Evolutionary conservation across 2,329 filamentous ascomycete genomes (phyloP).

Genomic region (Mycosphaerella sp.): DNA sequence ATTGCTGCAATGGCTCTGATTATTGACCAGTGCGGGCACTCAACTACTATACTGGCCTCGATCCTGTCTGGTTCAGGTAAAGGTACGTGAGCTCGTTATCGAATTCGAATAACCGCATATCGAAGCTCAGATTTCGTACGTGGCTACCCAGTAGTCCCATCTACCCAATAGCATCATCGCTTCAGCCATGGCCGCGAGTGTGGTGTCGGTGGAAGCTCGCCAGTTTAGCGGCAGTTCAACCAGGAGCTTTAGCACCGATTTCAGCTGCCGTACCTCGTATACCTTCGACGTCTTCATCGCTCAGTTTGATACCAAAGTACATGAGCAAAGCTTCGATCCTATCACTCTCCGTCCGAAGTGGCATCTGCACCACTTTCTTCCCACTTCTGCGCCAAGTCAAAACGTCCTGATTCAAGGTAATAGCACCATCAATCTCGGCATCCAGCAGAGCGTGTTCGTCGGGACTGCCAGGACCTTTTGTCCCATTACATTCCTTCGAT

Average conservation of each 20-base stretch:
- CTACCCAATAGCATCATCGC: too few species aligned
- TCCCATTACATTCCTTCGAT: conserved; percentile 12
- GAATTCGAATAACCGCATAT: too few species aligned
- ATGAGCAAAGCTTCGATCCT: conserved; percentile 40
- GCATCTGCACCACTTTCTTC: conserved; percentile 34
- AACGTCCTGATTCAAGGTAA: conserved; percentile 24
- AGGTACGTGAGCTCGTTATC: too few species aligned
- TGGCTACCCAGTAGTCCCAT: too few species aligned
- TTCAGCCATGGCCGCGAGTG: too few species aligned
- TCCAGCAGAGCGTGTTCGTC: conserved; percentile 14
- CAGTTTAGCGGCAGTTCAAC: too few species aligned
- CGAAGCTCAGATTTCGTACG: too few species aligned
- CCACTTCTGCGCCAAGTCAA: conserved; percentile 31
- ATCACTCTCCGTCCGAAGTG: conserved; percentile 39
- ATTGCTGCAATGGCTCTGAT: too few species aligned
- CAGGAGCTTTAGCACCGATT: conserved; percentile 10
- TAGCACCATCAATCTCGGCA: conserved; percentile 24
- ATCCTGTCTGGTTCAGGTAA: too few species aligned
- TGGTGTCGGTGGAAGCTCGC: too few species aligned
- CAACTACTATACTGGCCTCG: too few species aligned
- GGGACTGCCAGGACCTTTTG: conserved; percentile 15
- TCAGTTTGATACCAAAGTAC: conserved; percentile 42
- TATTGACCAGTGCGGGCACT: too few species aligned
- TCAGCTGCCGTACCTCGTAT: conserved; percentile 30
- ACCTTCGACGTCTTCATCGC: conserved; percentile 35